Conservation (phyloP, 345 rosid species). For the Murraya paniculata region DNA sequence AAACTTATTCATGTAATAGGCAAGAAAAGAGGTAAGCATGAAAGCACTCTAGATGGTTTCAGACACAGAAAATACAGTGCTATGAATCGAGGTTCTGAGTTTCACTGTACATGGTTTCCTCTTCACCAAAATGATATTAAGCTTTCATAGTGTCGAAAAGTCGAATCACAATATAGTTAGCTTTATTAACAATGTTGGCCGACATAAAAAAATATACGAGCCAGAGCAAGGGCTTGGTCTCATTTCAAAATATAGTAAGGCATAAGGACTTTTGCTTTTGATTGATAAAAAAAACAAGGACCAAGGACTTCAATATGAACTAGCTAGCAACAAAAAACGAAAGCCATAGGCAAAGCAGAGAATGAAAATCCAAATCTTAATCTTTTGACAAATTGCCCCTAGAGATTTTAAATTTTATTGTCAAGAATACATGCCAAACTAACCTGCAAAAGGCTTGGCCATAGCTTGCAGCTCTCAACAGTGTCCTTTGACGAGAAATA, state of each 20-base stretch:
- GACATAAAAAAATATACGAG: neutral
- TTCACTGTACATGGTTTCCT: neutral
- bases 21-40: neutral
- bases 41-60: neutral
- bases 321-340: neutral
- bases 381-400: neutral
- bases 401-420: neutral
- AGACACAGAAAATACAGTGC: neutral
- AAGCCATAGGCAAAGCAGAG: neutral
- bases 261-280: neutral
- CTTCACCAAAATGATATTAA: neutral
- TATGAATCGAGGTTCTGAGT: neutral
- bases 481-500: slow-evolving; percentile 69
- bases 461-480: slow-evolving; percentile 96
- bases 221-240: neutral
- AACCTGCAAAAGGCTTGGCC: slow-evolving; percentile 99
- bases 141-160: neutral
- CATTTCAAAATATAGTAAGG: neutral
- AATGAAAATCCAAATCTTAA: neutral
- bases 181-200: neutral
- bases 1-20: neutral
- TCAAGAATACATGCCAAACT: slow-evolving; percentile 10
- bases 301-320: neutral
- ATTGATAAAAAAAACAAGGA: neutral
- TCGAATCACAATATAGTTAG: neutral